Conservation (phyloP, 23 red algal species). For the Chondrus crispus region DNA sequence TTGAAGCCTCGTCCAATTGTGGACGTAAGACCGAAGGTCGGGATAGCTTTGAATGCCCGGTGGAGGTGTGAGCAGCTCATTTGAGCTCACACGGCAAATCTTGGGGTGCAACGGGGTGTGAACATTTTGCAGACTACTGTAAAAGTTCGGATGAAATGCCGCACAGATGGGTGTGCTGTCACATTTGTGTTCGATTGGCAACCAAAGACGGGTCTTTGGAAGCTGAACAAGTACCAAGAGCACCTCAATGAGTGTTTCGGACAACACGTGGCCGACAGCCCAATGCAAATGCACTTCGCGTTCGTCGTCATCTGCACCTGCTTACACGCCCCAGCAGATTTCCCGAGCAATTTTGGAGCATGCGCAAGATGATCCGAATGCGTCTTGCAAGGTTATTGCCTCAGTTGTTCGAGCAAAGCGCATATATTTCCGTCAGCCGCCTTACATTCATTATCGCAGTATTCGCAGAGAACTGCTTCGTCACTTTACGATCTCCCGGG, state of each 20-base stretch:
- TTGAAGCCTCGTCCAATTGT: too few relatives aligned
- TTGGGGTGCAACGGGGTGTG: background rate
- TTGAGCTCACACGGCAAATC: background rate
- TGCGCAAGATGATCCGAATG: slow-evolving; percentile 15
- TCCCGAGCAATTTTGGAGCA: background rate
- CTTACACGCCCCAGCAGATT: slow-evolving; percentile 5
- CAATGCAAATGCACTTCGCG: too few relatives aligned
- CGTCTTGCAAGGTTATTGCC: background rate
- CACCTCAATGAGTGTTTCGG: slow-evolving; percentile 1
- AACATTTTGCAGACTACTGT: background rate
- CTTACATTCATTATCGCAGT: background rate
- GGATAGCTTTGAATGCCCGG: too few relatives aligned
- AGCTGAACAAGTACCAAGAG: background rate
- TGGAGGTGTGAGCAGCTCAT: slow-evolving; percentile 40
- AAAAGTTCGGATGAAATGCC: background rate
- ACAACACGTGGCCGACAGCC: too few relatives aligned
- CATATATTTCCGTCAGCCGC: slow-evolving; percentile 17
- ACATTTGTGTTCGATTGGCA: slow-evolving; percentile 16
- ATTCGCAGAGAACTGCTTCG: background rate
- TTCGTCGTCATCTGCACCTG: background rate
- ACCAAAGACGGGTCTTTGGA: slow-evolving; percentile 1
- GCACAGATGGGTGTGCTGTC: background rate
- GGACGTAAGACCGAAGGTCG: too few relatives aligned
- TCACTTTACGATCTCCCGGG: background rate
- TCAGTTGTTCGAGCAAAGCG: background rate